Conservation (phyloP, 495 filamentous ascomycete species). For the Trichoderma erinaceum region DNA sequence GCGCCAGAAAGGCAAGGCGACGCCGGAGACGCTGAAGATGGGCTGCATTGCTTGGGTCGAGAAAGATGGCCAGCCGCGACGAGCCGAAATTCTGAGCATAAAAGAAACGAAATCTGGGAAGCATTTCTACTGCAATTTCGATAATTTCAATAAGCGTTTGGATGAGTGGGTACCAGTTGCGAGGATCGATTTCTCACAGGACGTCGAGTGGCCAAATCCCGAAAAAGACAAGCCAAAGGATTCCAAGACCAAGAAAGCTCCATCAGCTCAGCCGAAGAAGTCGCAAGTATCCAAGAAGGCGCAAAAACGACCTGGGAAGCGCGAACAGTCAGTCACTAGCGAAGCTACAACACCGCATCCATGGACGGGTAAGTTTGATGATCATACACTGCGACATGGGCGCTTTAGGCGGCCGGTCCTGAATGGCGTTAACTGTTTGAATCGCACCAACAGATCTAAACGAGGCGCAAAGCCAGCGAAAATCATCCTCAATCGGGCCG, state of each 20-base stretch:
- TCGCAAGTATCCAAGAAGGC: slow-evolving; percentile 41
- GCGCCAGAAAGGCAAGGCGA: slow-evolving; percentile 68
- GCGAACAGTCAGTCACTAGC: slow-evolving; percentile 42
- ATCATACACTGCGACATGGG: neutral
- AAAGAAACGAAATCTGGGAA: slow-evolving; percentile 74
- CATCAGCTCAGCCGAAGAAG: slow-evolving; percentile 37
- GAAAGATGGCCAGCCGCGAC: slow-evolving; percentile 73
- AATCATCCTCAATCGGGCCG: slow-evolving; percentile 29
- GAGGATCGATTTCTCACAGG: slow-evolving; percentile 68
- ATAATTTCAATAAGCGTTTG: slow-evolving; percentile 98
- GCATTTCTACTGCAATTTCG: slow-evolving; percentile 94
- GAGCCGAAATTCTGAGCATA: slow-evolving; percentile 90
- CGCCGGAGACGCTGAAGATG: slow-evolving; percentile 61
- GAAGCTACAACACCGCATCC: slow-evolving; percentile 43
- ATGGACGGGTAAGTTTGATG: slow-evolving; percentile 25
- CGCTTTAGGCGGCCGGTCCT: neutral
- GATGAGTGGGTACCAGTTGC: slow-evolving; percentile 88
- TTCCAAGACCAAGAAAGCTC: slow-evolving; percentile 40
- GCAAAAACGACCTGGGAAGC: slow-evolving; percentile 49
- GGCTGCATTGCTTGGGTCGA: slow-evolving; percentile 47
- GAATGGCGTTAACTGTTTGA: too few relatives aligned
- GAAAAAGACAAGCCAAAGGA: slow-evolving; percentile 54
- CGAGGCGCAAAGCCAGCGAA: slow-evolving; percentile 29
- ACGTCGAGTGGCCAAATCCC: slow-evolving; percentile 52
- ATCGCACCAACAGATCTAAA: slow-evolving; percentile 23